Evolutionary conservation across 179 eudicot species (phyloP), one percentile per base, ranked within the genome.

Genomic region (Pouteria campechiana): DNA sequence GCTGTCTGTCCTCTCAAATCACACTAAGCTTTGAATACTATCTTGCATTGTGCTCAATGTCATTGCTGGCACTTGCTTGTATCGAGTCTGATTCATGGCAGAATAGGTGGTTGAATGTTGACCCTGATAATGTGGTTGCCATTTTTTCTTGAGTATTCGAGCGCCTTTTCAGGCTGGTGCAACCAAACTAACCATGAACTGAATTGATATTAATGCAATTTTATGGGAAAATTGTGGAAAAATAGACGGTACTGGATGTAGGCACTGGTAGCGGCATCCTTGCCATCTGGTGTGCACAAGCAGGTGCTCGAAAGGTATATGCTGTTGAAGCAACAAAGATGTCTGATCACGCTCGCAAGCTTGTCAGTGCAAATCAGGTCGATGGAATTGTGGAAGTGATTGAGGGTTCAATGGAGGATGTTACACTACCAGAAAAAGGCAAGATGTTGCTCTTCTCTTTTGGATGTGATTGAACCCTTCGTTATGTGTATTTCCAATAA

Each of bases 321-420:
- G 98, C 98, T 7, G 98, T 90, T 8, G 98, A 90, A 72, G 98
- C 98, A 41, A 86, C 98, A 28, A 90, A 79, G 65, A 82, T 90
- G 96, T 59, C 83, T 4, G 96, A 86, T 34, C 96, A 90, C 61
- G 96, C 98, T 17, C 72, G 92, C 3, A 68, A 55, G 43, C 96
- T 90, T 44, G 94, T 82, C 25, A 86, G 67, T 69, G 88, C 98
- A 10, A 90, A 90, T 52, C 68, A 70, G 8, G 74, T 90, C 46
- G 69, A 86, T 33, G 64, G 57, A 23, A 59, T 82, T 32, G 92
- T 90, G 36, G 98, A 90, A 57, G 94, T 90, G 55, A 90, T 90
- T 54, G 94, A 73, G 61, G 98, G 96, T 14, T 72, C 96, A 18
- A 77, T 90, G 47, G 98, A 90, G 73, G 96, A 86, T 41, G 49